Conservation (phyloP, 495 filamentous ascomycete genomes). For the Daldinia vernicosa region DNA sequence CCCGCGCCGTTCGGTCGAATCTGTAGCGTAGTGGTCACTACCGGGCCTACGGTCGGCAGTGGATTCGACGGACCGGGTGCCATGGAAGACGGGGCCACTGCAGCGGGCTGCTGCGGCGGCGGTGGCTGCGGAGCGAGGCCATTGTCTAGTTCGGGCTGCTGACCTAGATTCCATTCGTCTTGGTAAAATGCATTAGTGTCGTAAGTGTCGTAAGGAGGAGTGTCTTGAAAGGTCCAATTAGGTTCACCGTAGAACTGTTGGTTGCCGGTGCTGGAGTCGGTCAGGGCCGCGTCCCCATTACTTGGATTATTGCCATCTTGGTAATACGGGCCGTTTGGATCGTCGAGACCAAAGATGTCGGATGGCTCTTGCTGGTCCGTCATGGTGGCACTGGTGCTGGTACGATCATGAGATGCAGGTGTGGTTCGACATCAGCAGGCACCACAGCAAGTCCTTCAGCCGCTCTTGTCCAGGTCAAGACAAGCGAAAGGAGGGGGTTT, state of each 20-base stretch:
- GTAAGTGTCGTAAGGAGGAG: conserved; percentile 56
- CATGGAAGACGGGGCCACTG: conserved; percentile 32
- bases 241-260: conserved; percentile 48
- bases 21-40: conserved; percentile 26
- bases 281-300: conserved; percentile 45
- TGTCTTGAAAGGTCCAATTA: conserved; percentile 56
- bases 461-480: conserved; percentile 33
- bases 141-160: conserved; percentile 40
- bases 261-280: conserved; percentile 39
- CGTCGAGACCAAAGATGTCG: conserved; percentile 48
- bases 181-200: conserved; percentile 46
- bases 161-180: conserved; percentile 45
- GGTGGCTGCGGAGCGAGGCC: conserved; percentile 33
- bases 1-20: conserved; percentile 30
- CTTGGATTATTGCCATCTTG: conserved; percentile 40
- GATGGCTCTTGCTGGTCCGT: conserved; percentile 45
- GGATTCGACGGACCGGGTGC: conserved; percentile 26
- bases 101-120: conserved; percentile 25
- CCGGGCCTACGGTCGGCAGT: conserved; percentile 28
- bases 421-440: conserved; percentile 49
- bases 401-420: conserved; percentile 49
- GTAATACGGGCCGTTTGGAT: conserved; percentile 43
- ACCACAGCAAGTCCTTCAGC: conserved; percentile 38
- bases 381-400: conserved; percentile 44
- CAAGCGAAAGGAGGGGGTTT: conserved; percentile 44